These are phyloP conservation scores for Acanthamoeba triangularis DNA, from an alignment of 208 protist genomes.

Conservation along the genomic window DNA sequence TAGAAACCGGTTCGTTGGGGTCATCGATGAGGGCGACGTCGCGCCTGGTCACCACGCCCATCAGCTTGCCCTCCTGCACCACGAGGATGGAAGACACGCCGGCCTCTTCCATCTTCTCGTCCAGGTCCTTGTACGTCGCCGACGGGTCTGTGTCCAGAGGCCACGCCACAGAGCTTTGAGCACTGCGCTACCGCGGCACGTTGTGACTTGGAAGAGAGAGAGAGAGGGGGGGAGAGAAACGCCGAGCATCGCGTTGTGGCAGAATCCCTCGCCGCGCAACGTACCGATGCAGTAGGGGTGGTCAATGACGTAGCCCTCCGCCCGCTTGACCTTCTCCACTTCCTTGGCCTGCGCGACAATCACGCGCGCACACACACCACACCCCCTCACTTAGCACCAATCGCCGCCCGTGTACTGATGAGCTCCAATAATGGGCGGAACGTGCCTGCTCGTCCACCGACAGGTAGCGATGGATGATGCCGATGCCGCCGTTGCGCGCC, in stretches of 20 bases:
- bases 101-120: slow-evolving; percentile 93
- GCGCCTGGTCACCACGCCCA: slow-evolving; percentile 98
- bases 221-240: too few relatives aligned
- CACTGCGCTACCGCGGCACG: too few relatives aligned
- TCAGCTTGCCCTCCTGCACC: slow-evolving; percentile 96
- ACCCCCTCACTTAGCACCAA: too few relatives aligned
- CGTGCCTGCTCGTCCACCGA: slow-evolving; percentile 94
- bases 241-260: too few relatives aligned
- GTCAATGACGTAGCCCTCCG: slow-evolving; percentile 51
- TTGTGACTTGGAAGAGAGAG: too few relatives aligned
- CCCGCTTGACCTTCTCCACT: slow-evolving; percentile 58
- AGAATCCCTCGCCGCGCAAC: too few relatives aligned
- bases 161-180: not conserved
- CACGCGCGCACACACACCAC: too few relatives aligned
- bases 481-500: slow-evolving; percentile 97
- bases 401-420: too few relatives aligned
- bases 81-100: slow-evolving; percentile 98
- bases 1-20: slow-evolving; percentile 88
- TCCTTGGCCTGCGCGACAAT: not conserved
- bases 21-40: slow-evolving; percentile 98
- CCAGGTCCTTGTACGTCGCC: slow-evolving; percentile 35
- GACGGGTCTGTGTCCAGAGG: not conserved
- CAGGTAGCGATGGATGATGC: slow-evolving; percentile 98
- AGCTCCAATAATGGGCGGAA: too few relatives aligned
- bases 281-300: slow-evolving; percentile 41